These are phyloP conservation scores for Trebouxia gelatinosa DNA, from an alignment of 163 green algal species.

Conservation along the genomic window DNA sequence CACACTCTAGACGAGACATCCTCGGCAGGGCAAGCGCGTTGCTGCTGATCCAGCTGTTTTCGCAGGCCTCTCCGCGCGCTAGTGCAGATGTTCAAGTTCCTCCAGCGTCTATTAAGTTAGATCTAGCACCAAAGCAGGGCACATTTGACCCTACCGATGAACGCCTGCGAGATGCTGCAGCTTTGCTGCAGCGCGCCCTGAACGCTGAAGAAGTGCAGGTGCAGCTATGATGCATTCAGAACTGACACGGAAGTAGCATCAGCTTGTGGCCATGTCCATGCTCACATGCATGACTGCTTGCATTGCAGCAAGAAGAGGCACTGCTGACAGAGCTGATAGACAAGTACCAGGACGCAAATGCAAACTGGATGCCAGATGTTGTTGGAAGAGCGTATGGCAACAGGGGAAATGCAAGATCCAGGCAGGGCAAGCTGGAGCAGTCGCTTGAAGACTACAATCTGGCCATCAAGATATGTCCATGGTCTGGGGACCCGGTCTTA, in stretches of 20 bases:
- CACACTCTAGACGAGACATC: not conserved
- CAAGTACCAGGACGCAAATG: slow-evolving; percentile 58
- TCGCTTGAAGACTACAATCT: slow-evolving; percentile 84
- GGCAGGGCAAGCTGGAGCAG: slow-evolving; percentile 74
- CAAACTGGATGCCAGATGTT: slow-evolving; percentile 79
- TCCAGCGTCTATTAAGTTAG: slow-evolving; percentile 9
- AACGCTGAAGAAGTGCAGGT: slow-evolving; percentile 59
- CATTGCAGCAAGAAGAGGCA: slow-evolving; percentile 65
- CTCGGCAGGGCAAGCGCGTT: too few relatives aligned
- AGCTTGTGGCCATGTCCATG: too few relatives aligned
- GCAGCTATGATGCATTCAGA: too few relatives aligned
- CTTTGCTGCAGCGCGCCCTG: slow-evolving; percentile 74
- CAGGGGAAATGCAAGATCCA: slow-evolving; percentile 80
- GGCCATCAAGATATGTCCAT: slow-evolving; percentile 76
- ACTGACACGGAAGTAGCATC: too few relatives aligned
- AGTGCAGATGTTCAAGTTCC: not conserved
- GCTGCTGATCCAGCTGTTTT: too few relatives aligned
- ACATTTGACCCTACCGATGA: slow-evolving; percentile 73
- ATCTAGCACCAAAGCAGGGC: slow-evolving; percentile 65
- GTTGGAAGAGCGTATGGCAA: slow-evolving; percentile 80
- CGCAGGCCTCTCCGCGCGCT: too few relatives aligned
- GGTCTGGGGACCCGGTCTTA: slow-evolving; percentile 67
- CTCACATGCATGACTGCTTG: too few relatives aligned
- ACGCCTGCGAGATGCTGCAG: slow-evolving; percentile 66
- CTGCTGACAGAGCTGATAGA: slow-evolving; percentile 83